Evolutionary conservation across 169 alveolate genomes (phyloP), one percentile per base, ranked within the genome.

Genomic region (Plasmodium adleri): DNA sequence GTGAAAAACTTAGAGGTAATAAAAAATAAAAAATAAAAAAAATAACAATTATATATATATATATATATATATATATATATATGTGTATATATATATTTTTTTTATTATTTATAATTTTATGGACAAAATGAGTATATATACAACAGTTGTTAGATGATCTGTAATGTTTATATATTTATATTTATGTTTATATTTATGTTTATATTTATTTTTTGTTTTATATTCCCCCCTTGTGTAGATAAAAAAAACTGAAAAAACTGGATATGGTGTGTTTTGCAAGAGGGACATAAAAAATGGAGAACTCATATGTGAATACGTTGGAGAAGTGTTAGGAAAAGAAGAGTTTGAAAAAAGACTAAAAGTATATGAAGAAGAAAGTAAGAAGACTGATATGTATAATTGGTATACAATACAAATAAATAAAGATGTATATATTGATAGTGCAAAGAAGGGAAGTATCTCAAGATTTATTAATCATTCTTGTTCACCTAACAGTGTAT

Each of bases 401-500:
- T 96, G 98, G 98, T 96, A 96, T 74, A 86, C 94, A 22, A 94
- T 96, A 96, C 95, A 96, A 90, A 88, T 96, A 26, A 95, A 93
- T 70, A 92, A 93, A 50, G 97, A 95, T 24, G 98, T 96, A 54
- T 97, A 97, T 39, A 98, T 98, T 75, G 99, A 98, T 92, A 98
- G 99, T 62, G 97, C 99, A 56, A 93, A 94, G 60, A 94, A 96
- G 94, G 99, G 99, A 39, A 98, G 97, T 93, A 92, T 98, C 45
- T 98, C 99, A 1, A 92, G 99, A 75, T 97, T 98, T 91, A 97
- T 98, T 10, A 98, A 98, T 93, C 99, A 98, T 90, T 97, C 99
- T 20, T 98, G 99, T 92, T 99, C 98, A 43, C 99, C 99, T n/a
- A 98, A 98, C 93, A 97, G 99, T 70, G 94, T 97, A 49, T 97